Evolutionary conservation across 768 basidiomycete genomes (phyloP).

Genomic region (Saitozyma podzolica): DNA sequence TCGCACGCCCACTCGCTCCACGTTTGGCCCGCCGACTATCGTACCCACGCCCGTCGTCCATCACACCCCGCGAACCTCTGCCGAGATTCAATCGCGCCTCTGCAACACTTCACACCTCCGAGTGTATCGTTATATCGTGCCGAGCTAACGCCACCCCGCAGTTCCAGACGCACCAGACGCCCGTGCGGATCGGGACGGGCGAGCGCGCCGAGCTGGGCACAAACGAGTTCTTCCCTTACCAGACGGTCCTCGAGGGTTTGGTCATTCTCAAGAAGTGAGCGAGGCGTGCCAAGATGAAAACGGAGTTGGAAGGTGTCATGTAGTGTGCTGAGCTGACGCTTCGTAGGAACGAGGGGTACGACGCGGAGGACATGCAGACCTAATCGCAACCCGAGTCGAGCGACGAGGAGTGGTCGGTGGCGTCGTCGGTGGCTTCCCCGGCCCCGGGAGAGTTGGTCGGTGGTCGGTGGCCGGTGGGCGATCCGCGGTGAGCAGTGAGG

Average conservation of each 20-base stretch:
- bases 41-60: too few species aligned
- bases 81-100: too few species aligned
- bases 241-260: conserved; percentile 86
- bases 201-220: conserved; percentile 95
- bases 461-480: too few species aligned
- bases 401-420: too few species aligned
- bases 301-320: not conserved
- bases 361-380: conserved; percentile 40
- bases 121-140: too few species aligned
- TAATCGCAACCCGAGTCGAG: not conserved
- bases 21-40: too few species aligned
- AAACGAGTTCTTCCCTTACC: conserved; percentile 91
- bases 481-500: too few species aligned
- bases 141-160: conserved; percentile 5
- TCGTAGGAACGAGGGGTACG: conserved; percentile 54
- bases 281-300: not conserved
- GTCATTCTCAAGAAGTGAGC: conserved; percentile 90
- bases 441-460: too few species aligned
- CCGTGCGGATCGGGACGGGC: conserved; percentile 89
- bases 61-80: too few species aligned
- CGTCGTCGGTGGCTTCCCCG: too few species aligned
- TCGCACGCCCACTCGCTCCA: not conserved
- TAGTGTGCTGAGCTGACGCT: not conserved
- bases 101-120: too few species aligned
- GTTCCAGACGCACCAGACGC: conserved; percentile 98